These are phyloP conservation scores for Lunularia cruciata DNA, from an alignment of 225 moss, liverwort and hornwort genomes.

Conservation along the genomic window DNA sequence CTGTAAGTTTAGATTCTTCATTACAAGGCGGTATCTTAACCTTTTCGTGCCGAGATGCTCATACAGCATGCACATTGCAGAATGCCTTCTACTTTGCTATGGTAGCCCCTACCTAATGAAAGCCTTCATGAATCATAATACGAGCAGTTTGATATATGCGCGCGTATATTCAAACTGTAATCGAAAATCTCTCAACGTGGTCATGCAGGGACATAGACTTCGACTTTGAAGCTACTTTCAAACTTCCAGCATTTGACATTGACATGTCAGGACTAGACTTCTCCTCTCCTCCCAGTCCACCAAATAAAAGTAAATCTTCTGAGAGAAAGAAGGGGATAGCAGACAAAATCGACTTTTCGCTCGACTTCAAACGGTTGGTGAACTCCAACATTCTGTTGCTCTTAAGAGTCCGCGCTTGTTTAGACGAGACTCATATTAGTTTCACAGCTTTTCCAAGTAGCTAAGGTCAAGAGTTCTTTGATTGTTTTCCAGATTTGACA, in stretches of 20 bases:
- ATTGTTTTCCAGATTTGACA: conserved; percentile 19
- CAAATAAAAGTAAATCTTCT: conserved; percentile 23
- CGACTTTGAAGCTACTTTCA: conserved; percentile 42
- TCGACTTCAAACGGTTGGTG: conserved; percentile 26
- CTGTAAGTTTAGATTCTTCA: conserved; percentile 28
- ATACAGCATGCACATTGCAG: background rate
- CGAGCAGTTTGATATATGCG: background rate
- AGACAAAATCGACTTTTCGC: conserved; percentile 6
- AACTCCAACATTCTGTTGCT: too few relatives aligned
- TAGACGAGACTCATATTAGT: background rate
- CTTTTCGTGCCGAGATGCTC: too few relatives aligned
- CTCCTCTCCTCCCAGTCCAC: conserved; percentile 21
- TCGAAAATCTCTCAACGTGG: background rate
- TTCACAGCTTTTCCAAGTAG: background rate
- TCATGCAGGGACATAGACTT: conserved; percentile 44
- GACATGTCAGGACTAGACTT: conserved; percentile 34
- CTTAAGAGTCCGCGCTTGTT: background rate
- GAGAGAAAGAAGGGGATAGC: background rate
- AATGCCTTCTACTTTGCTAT: background rate
- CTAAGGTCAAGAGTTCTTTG: background rate
- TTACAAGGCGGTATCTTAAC: background rate
- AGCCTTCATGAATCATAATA: background rate
- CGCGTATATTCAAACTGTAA: background rate
- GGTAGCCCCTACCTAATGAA: background rate
- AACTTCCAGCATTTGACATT: conserved; percentile 46